Percentiles rank a stretch among this genome's conserved stretches.
Evolutionary conservation across 306 rosid species (phyloP).

Genomic region (Fragaria iinumae): DNA sequence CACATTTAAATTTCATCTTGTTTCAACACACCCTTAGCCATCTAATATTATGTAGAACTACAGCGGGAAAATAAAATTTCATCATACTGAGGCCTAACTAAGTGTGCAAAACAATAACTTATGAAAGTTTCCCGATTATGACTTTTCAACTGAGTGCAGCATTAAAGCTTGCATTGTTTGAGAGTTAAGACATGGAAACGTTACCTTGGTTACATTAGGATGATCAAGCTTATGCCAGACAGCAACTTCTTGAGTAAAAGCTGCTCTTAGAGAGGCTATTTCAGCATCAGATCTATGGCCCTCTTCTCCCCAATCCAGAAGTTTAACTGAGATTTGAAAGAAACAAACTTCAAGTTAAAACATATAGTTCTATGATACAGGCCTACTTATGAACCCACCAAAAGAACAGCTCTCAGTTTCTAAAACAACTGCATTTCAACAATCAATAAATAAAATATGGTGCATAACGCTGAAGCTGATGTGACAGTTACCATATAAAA

Average conservation of each 20-base stretch:
- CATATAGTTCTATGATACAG: neutral
- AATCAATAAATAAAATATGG: neutral
- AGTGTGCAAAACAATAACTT: neutral
- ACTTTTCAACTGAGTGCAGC: neutral
- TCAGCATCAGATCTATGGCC: conserved; percentile 96
- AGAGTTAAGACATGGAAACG: conserved; percentile 14
- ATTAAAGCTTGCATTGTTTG: neutral
- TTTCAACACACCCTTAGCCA: neutral
- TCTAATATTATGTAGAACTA: neutral
- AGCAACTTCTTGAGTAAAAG: conserved; percentile 96
- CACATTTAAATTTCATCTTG: conserved; percentile 1
- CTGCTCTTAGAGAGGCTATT: conserved; percentile 91
- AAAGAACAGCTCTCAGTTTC: neutral
- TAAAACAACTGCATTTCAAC: neutral
- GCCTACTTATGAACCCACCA: conserved; percentile 1
- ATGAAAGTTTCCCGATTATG: neutral
- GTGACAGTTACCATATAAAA: neutral
- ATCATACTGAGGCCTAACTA: neutral
- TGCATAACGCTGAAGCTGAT: neutral
- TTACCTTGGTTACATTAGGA: conserved; percentile 94
- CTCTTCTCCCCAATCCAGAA: conserved; percentile 99
- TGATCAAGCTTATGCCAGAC: conserved; percentile 99
- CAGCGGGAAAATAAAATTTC: neutral
- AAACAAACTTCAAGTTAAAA: conserved; percentile 17
- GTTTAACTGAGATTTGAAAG: conserved; percentile 65